Percentiles rank a stretch among this genome's conserved stretches.
These are phyloP conservation scores for Pichia kluyveri DNA, from an alignment of 805 yeast species.

Conservation along the genomic window DNA sequence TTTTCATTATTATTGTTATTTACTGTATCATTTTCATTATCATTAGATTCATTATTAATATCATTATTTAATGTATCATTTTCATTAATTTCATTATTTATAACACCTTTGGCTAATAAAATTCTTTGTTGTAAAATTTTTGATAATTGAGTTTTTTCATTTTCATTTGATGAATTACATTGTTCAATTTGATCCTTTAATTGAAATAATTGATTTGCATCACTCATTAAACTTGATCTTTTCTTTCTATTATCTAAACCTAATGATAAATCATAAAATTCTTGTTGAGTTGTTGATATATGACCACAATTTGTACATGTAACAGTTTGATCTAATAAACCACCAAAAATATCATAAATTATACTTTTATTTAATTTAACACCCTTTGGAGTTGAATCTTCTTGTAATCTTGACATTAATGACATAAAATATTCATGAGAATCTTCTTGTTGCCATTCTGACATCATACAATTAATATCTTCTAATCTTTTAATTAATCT, in stretches of 20 bases:
- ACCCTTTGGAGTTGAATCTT: conserved; percentile 90
- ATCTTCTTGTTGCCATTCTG: conserved; percentile 96
- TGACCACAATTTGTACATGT: conserved; percentile 78
- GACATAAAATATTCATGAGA: conserved; percentile 97
- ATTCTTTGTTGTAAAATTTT: conserved; percentile 24
- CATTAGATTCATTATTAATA: neutral
- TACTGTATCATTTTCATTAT: neutral
- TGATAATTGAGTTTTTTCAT: conserved; percentile 18
- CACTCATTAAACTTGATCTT: conserved; percentile 25
- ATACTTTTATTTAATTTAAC: conserved; percentile 71
- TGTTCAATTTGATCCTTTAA: conserved; percentile 22
- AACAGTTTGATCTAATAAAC: conserved; percentile 74
- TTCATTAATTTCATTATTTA: conserved; percentile 11
- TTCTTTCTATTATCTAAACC: conserved; percentile 54
- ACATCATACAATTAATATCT: conserved; percentile 93
- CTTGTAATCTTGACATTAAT: conserved; percentile 76
- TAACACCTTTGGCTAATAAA: conserved; percentile 19
- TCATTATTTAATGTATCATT: conserved; percentile 4
- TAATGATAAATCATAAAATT: conserved; percentile 84
- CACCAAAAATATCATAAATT: conserved; percentile 91
- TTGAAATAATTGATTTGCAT: conserved; percentile 19
- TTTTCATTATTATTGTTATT: conserved; percentile 1
- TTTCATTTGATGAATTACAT: conserved; percentile 17
- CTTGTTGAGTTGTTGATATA: conserved; percentile 81
- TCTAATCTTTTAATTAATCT: conserved; percentile 60